These are phyloP conservation scores for Penicillium goetzii DNA, from an alignment of 495 filamentous ascomycete species.

Conservation along the genomic window DNA sequence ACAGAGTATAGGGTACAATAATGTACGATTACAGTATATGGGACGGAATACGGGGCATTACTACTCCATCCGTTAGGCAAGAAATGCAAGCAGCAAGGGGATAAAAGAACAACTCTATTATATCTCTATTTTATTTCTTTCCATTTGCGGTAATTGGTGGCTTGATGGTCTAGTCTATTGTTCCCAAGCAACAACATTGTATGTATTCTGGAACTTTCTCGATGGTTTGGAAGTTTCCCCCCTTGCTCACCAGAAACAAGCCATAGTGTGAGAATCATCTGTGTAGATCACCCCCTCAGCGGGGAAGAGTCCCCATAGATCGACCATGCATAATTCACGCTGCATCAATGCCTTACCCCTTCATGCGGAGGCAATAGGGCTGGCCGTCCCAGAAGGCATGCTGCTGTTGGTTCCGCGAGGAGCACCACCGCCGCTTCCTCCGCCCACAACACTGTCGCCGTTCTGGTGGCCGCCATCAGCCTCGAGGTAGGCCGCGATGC, in stretches of 20 bases:
- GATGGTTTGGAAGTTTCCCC: no score
- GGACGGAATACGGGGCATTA: background rate
- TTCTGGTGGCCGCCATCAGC: constrained; percentile 41
- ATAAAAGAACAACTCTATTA: background rate
- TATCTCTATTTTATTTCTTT: background rate
- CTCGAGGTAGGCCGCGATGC: constrained; percentile 42
- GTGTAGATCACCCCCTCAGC: background rate
- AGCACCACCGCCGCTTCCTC: constrained; percentile 25
- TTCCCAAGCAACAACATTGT: background rate
- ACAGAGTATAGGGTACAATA: no score
- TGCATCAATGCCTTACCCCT: background rate
- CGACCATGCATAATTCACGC: background rate
- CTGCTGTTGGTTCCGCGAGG: constrained; percentile 25
- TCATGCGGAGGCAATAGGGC: constrained; percentile 4
- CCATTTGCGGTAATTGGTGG: background rate
- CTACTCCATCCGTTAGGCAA: background rate
- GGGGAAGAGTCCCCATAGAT: background rate
- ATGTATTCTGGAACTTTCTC: background rate
- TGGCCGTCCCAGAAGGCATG: constrained; percentile 16
- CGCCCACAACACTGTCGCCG: constrained; percentile 26
- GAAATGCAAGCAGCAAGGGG: background rate
- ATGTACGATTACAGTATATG: no score
- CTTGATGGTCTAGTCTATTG: background rate
- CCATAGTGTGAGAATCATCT: background rate
- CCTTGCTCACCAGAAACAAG: background rate